Evolutionary conservation across 805 yeast species (phyloP).

Genomic region (Lachancea dasiensis): DNA sequence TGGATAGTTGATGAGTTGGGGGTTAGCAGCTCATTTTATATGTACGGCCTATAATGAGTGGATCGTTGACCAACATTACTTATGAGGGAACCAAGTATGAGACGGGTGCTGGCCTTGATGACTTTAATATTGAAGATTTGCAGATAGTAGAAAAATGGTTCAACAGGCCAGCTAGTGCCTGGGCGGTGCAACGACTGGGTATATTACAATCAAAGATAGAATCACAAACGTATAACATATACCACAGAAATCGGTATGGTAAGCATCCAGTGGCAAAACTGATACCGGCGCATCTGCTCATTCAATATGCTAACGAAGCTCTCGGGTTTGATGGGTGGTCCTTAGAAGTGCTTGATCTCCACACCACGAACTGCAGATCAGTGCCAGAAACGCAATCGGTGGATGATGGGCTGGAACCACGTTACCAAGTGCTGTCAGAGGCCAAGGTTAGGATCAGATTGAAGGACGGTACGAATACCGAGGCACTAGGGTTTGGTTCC

Average conservation of each 20-base stretch:
- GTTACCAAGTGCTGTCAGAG: conserved; percentile 29
- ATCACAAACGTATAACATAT: conserved; percentile 23
- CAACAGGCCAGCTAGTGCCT: conserved; percentile 37
- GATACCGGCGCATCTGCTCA: conserved; percentile 33
- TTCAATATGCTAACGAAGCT: conserved; percentile 42
- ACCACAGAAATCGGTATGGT: conserved; percentile 24
- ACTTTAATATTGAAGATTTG: conserved; percentile 20
- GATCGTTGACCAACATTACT: conserved; percentile 12
- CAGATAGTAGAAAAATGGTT: conserved; percentile 30
- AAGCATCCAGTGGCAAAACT: conserved; percentile 24
- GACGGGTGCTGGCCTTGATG: conserved; percentile 17
- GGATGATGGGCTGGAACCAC: background rate
- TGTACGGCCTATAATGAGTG: conserved; percentile 4
- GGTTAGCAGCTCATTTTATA: no score
- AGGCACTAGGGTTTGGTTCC: conserved; percentile 70
- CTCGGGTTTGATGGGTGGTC: conserved; percentile 59
- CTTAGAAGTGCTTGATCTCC: conserved; percentile 34
- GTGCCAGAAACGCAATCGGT: conserved; percentile 6
- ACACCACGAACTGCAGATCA: conserved; percentile 16
- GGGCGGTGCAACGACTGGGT: conserved; percentile 46
- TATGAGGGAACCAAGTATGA: conserved; percentile 18
- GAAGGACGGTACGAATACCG: conserved; percentile 77
- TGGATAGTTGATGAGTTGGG: no score
- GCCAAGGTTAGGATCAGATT: conserved; percentile 59
- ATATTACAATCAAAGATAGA: conserved; percentile 45